Evolutionary conservation across 1,139 yeast genomes (phyloP).

Genomic region (Debaryomyces coudertii): DNA sequence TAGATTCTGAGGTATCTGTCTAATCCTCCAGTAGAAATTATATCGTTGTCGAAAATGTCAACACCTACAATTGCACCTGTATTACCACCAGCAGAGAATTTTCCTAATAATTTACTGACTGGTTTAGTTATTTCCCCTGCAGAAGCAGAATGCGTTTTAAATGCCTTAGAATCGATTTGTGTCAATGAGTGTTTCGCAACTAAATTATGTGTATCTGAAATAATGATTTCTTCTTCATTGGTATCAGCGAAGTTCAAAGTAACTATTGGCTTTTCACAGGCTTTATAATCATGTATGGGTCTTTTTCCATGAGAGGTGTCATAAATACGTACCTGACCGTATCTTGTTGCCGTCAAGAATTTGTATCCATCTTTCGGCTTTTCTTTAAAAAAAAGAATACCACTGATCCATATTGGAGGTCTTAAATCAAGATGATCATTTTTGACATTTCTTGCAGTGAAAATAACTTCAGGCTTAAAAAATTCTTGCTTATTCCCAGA

Average conservation of each 20-base stretch:
- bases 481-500: constrained; percentile 18
- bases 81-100: constrained; percentile 46
- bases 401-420: constrained; percentile 68
- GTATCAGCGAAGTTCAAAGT: constrained; percentile 38
- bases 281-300: constrained; percentile 55
- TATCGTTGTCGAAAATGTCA: constrained; percentile 27
- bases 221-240: constrained; percentile 43
- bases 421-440: constrained; percentile 67
- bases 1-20: constrained; percentile 85
- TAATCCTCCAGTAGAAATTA: constrained; percentile 70
- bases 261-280: constrained; percentile 52
- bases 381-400: constrained; percentile 48
- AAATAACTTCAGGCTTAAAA: constrained; percentile 33
- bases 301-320: constrained; percentile 61
- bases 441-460: constrained; percentile 67
- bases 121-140: constrained; percentile 47
- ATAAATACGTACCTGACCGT: constrained; percentile 69
- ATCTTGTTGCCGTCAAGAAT: constrained; percentile 65
- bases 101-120: constrained; percentile 44
- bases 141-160: constrained; percentile 44
- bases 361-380: constrained; percentile 36
- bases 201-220: constrained; percentile 60
- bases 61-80: constrained; percentile 49
- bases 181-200: constrained; percentile 56
- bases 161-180: constrained; percentile 41